phyloP scores from a whole-genome alignment of 768 basidiomycete species.

The Sarcodon aspratus region DNA sequence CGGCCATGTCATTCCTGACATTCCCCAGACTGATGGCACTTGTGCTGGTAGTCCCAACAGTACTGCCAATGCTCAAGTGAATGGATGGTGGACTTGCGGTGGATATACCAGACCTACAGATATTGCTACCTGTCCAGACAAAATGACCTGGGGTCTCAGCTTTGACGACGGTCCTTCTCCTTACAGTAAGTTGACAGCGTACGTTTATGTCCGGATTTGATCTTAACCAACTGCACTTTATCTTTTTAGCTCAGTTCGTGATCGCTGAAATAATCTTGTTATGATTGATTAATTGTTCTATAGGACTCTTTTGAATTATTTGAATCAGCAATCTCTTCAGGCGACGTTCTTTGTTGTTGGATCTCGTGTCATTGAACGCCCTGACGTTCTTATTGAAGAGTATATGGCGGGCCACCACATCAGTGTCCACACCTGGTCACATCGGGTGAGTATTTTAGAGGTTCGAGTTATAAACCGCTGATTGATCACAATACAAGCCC shows the following conservation, averaged over 20 bases:
- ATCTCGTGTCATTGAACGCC: constrained; percentile 72
- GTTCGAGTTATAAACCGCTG: constrained; percentile 15
- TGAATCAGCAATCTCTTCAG: constrained; percentile 46
- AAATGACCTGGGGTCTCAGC: constrained; percentile 69
- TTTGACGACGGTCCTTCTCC: constrained; percentile 84
- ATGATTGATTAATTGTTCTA: not conserved
- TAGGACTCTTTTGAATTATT: constrained; percentile 63
- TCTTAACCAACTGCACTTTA: constrained; percentile 3
- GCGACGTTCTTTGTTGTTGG: constrained; percentile 92
- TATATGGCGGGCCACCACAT: constrained; percentile 77
- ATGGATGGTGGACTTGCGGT: constrained; percentile 92
- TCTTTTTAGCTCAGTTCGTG: constrained; percentile 36
- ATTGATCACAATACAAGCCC: constrained; percentile 24
- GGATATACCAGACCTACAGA: constrained; percentile 48
- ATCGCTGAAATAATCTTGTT: not conserved
- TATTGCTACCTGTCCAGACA: constrained; percentile 57
- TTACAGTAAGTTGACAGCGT: constrained; percentile 46
- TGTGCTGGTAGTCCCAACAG: constrained; percentile 50
- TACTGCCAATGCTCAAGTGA: constrained; percentile 41
- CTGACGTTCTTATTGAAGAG: constrained; percentile 64
- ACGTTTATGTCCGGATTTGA: not conserved
- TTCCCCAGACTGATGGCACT: constrained; percentile 59
- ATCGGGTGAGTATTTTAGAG: constrained; percentile 32
- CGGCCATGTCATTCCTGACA: constrained; percentile 54
- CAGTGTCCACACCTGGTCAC: constrained; percentile 88